Base-by-base conservation (phyloP, 495 filamentous ascomycete species). In the Penicillium bovifimosum region DNA sequence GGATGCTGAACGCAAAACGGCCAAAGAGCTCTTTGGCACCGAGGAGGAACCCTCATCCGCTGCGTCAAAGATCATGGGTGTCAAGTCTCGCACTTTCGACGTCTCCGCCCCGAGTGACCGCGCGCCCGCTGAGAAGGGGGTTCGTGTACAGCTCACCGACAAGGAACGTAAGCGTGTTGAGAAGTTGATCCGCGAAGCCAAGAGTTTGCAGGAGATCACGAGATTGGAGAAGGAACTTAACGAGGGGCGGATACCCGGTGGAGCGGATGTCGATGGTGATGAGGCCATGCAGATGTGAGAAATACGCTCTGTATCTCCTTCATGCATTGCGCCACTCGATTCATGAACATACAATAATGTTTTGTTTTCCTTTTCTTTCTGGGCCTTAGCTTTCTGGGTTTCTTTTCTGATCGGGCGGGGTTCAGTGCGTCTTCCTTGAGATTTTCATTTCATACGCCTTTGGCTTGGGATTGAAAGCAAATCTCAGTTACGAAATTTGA, bases 21-120 rank as follows among this genome's bases (percentile, higher is more conserved):
- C 91, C 0, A 75, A 69, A 32, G 84, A 90, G 64, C 78, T 96
- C 1, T 97, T 97, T 64, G 93, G 93, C 46, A 90, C 84, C 0
- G 57, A 65, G 2, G 77, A 85, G 35, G 80, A 85, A 56, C 93
- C 91, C 3, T 88, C 90, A 0, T 82, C 85, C 11, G 78, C 96
- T 16, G 92, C 91, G 32, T 82, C 82, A 28, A 88, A 91, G 86
- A 95, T 96, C 65, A 86, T 93, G 79, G 85, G 86, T 44, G 73
- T 87, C 73, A 95, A 95, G 74, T 91, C 90, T 47, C 84, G 81
- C 62, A 86, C 85, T 0, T 91, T 92, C 64, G 86, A 90, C 60
- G 73, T 85, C 6, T 68, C 84, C 2, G 70, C 76, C n/a, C 65
- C 62, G 39, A 56, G 61, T 49, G 65, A 73, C 55, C 61, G 61